Evolutionary conservation across 805 yeast genomes (phyloP), one percentile per base, ranked within the genome.

Genomic region (Candida ipomoeae): DNA sequence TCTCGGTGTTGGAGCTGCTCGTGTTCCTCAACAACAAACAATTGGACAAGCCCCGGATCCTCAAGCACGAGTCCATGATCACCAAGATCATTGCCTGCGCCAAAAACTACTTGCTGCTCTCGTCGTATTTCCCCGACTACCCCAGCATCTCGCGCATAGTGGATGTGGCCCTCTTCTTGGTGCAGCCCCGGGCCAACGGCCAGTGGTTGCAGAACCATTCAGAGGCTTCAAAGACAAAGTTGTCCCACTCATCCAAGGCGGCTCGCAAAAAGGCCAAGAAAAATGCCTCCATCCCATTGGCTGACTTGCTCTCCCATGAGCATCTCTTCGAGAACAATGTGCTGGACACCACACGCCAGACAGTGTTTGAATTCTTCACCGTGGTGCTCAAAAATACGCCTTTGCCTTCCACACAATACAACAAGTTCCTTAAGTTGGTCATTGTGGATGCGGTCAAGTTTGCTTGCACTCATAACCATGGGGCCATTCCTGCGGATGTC

Each of bases 301-400:
- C 91, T 7, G 95, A 87, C 67, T 62, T 85, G 31, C 70, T 85
- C 43, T 82, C 90, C 0, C 87, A 85, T 63, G 74, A 83, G 42
- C 82, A 79, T 48, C 70, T 80, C 48, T 85, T 86, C 58, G 62
- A 64, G 29, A 60, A 67, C 7, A 64, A 68, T 8, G 74, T 81
- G 14, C 71, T 83, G 5, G 37, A 53, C 0, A 26, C 49, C 1
- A 77, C 82, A 6, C 53, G 69, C 15, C 29, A 38, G 2, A 48
- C 56, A 0, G 69, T 81, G 6, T 63, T 78, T 46, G 49, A 51
- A 2, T 85, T 88, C 57, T 75, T 87, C 51, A 69, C 65, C 15
- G 60, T 69, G 1, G 66, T 84, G 6, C 63, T 87, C 23, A 63
- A 74, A 15, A 76, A 72, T 49, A 74, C 78, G 46, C 69, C 70